Evolutionary conservation across 768 basidiomycete genomes (phyloP).

Genomic region (Saitozyma podzolica): DNA sequence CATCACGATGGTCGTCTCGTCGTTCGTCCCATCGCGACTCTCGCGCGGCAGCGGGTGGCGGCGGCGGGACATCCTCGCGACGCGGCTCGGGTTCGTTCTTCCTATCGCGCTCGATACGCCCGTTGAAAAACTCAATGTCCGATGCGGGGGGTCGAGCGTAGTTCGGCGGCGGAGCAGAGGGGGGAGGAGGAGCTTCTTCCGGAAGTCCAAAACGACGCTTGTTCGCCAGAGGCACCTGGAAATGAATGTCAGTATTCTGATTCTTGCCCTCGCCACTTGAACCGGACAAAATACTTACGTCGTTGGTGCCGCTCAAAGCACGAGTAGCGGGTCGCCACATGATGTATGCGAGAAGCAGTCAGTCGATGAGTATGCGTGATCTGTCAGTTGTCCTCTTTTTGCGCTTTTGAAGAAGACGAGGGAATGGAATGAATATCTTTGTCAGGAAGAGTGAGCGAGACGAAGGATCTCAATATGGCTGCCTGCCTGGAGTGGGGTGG

Average conservation of each 20-base stretch:
- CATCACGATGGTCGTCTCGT: constrained; percentile 18
- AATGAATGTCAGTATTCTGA: neutral
- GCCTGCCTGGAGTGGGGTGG: neutral
- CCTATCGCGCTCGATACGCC: constrained; percentile 63
- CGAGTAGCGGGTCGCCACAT: constrained; percentile 64
- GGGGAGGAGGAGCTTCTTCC: constrained; percentile 78
- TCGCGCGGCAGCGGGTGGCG: constrained; percentile 4
- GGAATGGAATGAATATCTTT: neutral
- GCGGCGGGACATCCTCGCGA: neutral
- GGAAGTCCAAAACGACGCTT: constrained; percentile 87
- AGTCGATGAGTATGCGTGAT: neutral
- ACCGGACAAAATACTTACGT: constrained; percentile 58
- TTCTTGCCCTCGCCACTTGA: neutral
- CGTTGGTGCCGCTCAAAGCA: constrained; percentile 89
- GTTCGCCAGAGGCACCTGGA: constrained; percentile 70
- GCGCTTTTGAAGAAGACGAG: neutral
- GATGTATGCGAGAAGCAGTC: constrained; percentile 3
- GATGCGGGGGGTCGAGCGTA: constrained; percentile 23
- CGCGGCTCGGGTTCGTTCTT: constrained; percentile 51
- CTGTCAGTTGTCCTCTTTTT: too few species aligned
- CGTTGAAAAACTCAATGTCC: constrained; percentile 41
- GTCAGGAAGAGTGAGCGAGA: neutral
- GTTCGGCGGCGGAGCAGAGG: constrained; percentile 69
- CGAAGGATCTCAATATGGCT: neutral
- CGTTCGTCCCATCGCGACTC: neutral